These are phyloP conservation scores for Puccinia hordei DNA, from an alignment of 1,284 basidiomycete species.

Conservation along the genomic window DNA sequence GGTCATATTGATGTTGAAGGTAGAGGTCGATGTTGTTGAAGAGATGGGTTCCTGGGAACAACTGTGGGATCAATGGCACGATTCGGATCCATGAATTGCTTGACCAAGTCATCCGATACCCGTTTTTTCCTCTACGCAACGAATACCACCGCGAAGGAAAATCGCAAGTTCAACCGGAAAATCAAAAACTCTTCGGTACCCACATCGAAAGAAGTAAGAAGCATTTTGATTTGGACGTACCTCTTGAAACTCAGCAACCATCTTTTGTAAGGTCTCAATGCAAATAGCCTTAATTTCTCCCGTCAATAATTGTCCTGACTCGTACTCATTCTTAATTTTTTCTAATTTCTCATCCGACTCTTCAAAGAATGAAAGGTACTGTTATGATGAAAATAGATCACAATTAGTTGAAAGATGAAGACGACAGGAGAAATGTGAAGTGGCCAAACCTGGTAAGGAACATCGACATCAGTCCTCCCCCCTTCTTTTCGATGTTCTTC, in stretches of 20 bases:
- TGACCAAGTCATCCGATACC: constrained; percentile 77
- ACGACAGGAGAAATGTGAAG: not conserved
- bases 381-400: not conserved
- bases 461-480: constrained; percentile 92
- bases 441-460: constrained; percentile 72
- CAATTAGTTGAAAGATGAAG: not conserved
- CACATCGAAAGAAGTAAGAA: constrained; percentile 6
- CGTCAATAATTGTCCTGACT: constrained; percentile 81
- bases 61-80: constrained; percentile 71
- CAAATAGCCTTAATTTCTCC: constrained; percentile 90
- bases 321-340: constrained; percentile 74
- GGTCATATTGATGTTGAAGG: not conserved
- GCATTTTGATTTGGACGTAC: constrained; percentile 59
- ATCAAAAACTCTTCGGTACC: not conserved
- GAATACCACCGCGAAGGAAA: not conserved
- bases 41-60: not conserved
- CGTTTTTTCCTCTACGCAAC: constrained; percentile 70
- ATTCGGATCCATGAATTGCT: constrained; percentile 78
- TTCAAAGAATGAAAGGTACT: constrained; percentile 48
- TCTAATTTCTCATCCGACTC: constrained; percentile 32
- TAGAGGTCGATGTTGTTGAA: not conserved
- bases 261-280: constrained; percentile 78
- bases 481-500: constrained; percentile 88
- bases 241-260: constrained; percentile 87
- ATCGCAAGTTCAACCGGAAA: constrained; percentile 7